A percentile compares a stretch with the other conserved stretches of the same genome.
Conservation (phyloP, 2,329 filamentous ascomycete genomes). For the Amylocarpus encephaloides region DNA sequence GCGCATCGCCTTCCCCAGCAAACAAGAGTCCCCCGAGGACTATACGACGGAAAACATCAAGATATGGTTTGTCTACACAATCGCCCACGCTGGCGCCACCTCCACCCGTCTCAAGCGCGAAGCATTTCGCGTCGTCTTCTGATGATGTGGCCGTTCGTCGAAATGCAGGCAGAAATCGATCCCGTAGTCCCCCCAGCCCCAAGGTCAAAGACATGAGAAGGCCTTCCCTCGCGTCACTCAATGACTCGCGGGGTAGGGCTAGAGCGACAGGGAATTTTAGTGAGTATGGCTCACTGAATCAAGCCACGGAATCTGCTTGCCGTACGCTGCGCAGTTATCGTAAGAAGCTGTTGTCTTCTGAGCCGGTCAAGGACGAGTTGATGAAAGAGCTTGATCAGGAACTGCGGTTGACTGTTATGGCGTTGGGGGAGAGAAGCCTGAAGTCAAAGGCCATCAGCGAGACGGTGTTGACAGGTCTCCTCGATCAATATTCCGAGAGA, state of each 20-base stretch:
- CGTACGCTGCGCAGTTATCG: slow-evolving; percentile 56
- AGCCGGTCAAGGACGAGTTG: slow-evolving; percentile 49
- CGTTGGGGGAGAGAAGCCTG: slow-evolving; percentile 37
- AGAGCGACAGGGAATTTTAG: slow-evolving; percentile 39
- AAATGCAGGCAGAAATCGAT: slow-evolving; percentile 21
- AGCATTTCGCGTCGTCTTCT: slow-evolving; percentile 26
- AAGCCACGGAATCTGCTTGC: slow-evolving; percentile 59
- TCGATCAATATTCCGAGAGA: slow-evolving; percentile 71
- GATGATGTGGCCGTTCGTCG: slow-evolving; percentile 24
- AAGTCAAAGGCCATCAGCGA: slow-evolving; percentile 47
- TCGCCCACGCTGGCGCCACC: slow-evolving; percentile 40
- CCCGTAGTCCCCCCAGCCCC: slow-evolving; percentile 29
- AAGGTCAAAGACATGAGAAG: slow-evolving; percentile 35
- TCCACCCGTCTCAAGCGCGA: slow-evolving; percentile 20
- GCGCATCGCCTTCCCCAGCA: slow-evolving; percentile 38
- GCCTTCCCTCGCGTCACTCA: slow-evolving; percentile 48
- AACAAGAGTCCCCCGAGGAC: slow-evolving; percentile 49
- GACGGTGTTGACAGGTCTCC: slow-evolving; percentile 53
- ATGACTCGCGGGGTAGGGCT: slow-evolving; percentile 42
- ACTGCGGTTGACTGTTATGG: slow-evolving; percentile 54
- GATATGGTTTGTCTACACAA: slow-evolving; percentile 41
- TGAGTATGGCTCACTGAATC: slow-evolving; percentile 49
- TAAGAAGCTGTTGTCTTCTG: slow-evolving; percentile 52
- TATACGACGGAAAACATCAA: slow-evolving; percentile 48
- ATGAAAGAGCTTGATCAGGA: slow-evolving; percentile 60